These are phyloP conservation scores for Elasticomyces elasticus DNA, from an alignment of 495 filamentous ascomycete genomes.

Conservation along the genomic window DNA sequence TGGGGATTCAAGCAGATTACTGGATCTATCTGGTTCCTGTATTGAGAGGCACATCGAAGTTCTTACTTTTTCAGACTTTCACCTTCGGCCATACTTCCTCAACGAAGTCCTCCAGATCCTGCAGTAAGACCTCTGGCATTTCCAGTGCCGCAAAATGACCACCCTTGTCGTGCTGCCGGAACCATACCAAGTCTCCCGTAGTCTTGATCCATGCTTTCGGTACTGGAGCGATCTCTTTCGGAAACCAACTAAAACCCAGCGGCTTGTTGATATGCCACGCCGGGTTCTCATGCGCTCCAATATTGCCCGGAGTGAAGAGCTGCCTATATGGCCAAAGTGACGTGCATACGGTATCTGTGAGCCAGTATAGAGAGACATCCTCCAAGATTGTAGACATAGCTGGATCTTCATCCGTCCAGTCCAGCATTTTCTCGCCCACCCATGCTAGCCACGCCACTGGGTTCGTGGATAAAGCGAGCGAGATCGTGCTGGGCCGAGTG, in stretches of 20 bases:
- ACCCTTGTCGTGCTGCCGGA: constrained; percentile 41
- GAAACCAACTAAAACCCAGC: constrained; percentile 50
- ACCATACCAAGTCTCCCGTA: constrained; percentile 41
- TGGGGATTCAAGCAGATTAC: too few species aligned
- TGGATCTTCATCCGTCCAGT: constrained; percentile 45
- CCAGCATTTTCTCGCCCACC: too few species aligned
- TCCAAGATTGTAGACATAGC: constrained; percentile 46
- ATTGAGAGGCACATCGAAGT: too few species aligned
- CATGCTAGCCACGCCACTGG: too few species aligned
- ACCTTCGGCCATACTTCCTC: not conserved
- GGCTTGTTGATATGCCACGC: constrained; percentile 36
- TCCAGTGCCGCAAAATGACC: constrained; percentile 3
- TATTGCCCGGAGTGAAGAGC: constrained; percentile 36
- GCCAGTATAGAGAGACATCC: constrained; percentile 54
- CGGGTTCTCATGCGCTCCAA: constrained; percentile 41
- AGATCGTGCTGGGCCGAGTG: too few species aligned
- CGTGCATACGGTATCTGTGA: constrained; percentile 44
- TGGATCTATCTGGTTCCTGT: too few species aligned
- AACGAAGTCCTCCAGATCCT: not conserved
- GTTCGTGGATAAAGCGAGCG: too few species aligned
- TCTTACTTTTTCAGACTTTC: not conserved
- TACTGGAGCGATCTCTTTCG: constrained; percentile 40
- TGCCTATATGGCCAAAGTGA: not conserved
- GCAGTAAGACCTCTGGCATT: not conserved
- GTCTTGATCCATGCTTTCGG: constrained; percentile 43